Base-by-base conservation (phyloP, 148 eudicot species). In the Cornus suecica region DNA sequence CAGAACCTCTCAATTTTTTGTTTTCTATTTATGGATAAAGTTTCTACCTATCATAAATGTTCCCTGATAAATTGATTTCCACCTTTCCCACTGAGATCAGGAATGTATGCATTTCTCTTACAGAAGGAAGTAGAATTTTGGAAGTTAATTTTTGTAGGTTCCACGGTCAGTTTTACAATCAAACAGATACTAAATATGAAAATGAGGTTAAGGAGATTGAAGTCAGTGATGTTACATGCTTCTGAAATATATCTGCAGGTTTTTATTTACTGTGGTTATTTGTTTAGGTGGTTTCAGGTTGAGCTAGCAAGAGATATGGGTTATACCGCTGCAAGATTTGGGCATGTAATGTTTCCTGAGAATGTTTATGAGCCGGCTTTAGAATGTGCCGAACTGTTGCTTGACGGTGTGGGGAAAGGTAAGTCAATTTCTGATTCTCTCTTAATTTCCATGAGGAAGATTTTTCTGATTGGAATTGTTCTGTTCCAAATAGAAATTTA, bases 301-400 rank as follows among this genome's bases (percentile, higher is more conserved):
- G 97, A 95, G 88, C 92, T 95, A 75, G 99, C 99, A 69, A 86
- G 89, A 80, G 92, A 90, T 79, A 91, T 95, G 92, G 97, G 99
- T 68, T 95, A 95, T 82, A 86, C 97, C 83, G 94, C 97, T 79
- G 99, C 97, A 7, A 93, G 99, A 80, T 94, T 87, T 87, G 99
- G 99, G 58, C 97, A 93, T 90, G 97, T 95, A 64, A 95, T 95
- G 99, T 95, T 92, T 78, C 99, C 99, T 10, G 97, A 92, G 86
- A 95, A 95, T 87, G 99, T 95, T 66, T 83, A 95, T 79, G 97
- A 93, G 83, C 97, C 99, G 77, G 97, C 90, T 27, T 81, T 95
- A 63, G 85, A 81, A 75, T 92, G 94, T 85, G 93, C 97, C 23
- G 97, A 95, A 78, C 94, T 92, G 84, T 83, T 95, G 84, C 97